Evolutionary conservation across 1,139 yeast genomes (phyloP), one percentile per base, ranked within the genome.

Genomic region (Arxiozyma telluris): DNA sequence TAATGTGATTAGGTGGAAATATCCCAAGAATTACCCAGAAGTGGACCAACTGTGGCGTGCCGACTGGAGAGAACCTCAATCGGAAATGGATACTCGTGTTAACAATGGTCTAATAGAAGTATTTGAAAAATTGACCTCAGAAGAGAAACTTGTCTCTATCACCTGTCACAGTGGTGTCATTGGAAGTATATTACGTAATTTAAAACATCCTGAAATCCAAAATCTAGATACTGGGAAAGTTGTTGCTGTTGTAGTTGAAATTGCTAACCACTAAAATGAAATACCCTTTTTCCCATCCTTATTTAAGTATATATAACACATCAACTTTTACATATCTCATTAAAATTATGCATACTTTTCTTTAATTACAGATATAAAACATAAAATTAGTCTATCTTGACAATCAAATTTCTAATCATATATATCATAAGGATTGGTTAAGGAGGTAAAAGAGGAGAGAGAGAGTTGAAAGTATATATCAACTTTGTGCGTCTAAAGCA

Each of bases 121-220:
- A 46, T 69, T 61, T 39, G 64, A 72, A 49, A 73, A 72, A 49
- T 42, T 57, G 3, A 53, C 55, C 41, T 64, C 58, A 2, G 70
- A 71, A 34, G 68, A 74, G 53, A 61, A 71, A 18, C 66, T 74
- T 22, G 63, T 82, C 45, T 79, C 79, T 30, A 68, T 78, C 46
- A 80, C 86, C 1, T 78, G 84, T 21, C 87, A 82, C 62, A 82
- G 84, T 1, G 87, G 86, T 11, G 81, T 81, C 44, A 82, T 82
- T 45, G 70, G 80, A 54, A 73, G 80, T 46, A 71, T 78, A 25
- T 68, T 82, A 18, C 74, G 81, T 23, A 84, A 76, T 1, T 61
- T 79, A 50, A 74, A 76, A 2, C 86, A 82, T 61, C 73, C 84
- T 52, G 71, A 73, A 41, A 78, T 81, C 59, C 73, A 80, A 21